phyloP scores from a whole-genome alignment of 805 yeast genomes.

The Saturnispora sanitii region DNA sequence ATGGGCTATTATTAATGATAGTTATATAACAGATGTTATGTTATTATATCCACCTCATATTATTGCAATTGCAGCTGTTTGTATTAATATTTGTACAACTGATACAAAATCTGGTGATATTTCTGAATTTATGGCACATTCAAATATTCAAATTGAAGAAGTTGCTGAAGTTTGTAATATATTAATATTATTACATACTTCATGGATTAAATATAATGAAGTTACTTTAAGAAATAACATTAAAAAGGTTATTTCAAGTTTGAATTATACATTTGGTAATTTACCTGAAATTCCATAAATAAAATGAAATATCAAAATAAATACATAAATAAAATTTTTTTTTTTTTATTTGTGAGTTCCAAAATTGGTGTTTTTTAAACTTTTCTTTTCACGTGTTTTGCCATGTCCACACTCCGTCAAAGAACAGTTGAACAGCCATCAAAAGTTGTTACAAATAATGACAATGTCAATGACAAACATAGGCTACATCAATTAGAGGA shows the following conservation, averaged over 20 bases:
- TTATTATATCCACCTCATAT: slow-evolving; percentile 83
- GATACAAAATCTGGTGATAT: slow-evolving; percentile 5
- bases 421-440: background rate
- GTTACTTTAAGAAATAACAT: slow-evolving; percentile 1
- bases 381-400: background rate
- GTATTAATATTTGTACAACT: slow-evolving; percentile 40
- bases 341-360: background rate
- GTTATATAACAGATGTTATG: slow-evolving; percentile 80
- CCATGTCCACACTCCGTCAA: slow-evolving; percentile 3
- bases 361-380: background rate
- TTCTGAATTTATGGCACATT: slow-evolving; percentile 29
- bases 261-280: background rate
- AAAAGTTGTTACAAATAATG: too few relatives aligned
- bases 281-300: background rate
- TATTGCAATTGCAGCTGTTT: slow-evolving; percentile 73
- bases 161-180: slow-evolving; percentile 6
- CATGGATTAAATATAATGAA: slow-evolving; percentile 6
- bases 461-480: too few relatives aligned
- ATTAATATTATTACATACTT: slow-evolving; percentile 1
- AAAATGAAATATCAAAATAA: too few relatives aligned
- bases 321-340: too few relatives aligned
- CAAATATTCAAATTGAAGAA: slow-evolving; percentile 26
- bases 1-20: slow-evolving; percentile 87
- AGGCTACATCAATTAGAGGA: background rate
- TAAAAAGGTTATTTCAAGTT: background rate